These are phyloP conservation scores for Clathrospora elynae DNA, from an alignment of 2,329 filamentous ascomycete species.

Conservation along the genomic window DNA sequence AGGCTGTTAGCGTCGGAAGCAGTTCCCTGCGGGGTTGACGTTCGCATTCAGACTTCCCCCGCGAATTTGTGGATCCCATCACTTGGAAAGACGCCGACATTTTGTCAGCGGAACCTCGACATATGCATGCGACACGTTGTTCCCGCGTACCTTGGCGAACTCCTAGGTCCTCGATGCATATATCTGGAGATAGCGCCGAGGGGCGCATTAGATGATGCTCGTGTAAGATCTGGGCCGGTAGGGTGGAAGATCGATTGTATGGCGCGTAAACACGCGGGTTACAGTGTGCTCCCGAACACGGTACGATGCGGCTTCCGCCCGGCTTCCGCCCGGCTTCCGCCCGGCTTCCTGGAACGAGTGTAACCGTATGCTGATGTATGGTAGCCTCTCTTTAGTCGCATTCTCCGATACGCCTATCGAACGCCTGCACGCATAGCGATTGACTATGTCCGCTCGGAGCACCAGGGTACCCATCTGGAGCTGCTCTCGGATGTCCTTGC, in stretches of 20 bases:
- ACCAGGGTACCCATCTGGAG: constrained; percentile 50
- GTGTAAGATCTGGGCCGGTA: constrained; percentile 7
- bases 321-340: not conserved
- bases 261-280: constrained; percentile 36
- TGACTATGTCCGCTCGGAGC: constrained; percentile 47
- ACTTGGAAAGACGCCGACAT: not conserved
- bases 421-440: constrained; percentile 46
- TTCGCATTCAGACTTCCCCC: constrained; percentile 21
- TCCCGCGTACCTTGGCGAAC: not conserved
- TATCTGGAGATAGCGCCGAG: constrained; percentile 6
- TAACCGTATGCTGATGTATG: constrained; percentile 13
- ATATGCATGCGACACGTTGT: constrained; percentile 22
- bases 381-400: constrained; percentile 49
- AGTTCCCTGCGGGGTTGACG: constrained; percentile 29
- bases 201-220: constrained; percentile 6
- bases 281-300: constrained; percentile 39
- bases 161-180: no score
- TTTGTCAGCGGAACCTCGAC: constrained; percentile 9
- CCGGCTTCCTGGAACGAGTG: no score
- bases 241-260: constrained; percentile 37
- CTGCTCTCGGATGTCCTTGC: constrained; percentile 53
- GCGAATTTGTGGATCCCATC: constrained; percentile 13
- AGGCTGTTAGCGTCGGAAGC: constrained; percentile 18
- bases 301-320: constrained; percentile 17
- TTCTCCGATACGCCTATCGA: constrained; percentile 49